Evolutionary conservation across 768 basidiomycete species (phyloP), one percentile per base, ranked within the genome.

Genomic region (Polyporus arcularius): DNA sequence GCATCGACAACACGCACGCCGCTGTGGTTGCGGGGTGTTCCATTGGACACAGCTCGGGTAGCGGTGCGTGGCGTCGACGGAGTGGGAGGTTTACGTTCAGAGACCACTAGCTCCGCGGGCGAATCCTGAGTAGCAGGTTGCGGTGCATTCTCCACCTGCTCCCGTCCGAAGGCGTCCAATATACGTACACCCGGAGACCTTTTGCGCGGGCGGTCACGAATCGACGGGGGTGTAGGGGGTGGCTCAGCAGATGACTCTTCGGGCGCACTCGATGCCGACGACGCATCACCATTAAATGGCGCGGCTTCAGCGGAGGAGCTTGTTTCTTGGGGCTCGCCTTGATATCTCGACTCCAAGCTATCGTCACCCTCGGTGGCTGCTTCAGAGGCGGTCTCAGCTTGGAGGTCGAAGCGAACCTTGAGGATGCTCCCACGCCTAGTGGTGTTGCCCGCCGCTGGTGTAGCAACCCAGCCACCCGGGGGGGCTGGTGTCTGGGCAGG

Each of bases 321-420:
- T 21, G 60, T 31, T 9, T 49, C 31, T 4, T 14, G 53, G 5
- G 43, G 32, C 14, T 16, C 39, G 21, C 26, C 31, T 10, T 55
- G 49, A 26, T 32, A 40, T 41, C 41, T 60, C 15, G 58, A 53
- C 51, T 60, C 57, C 40, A 54, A 30, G n/a, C 55, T 57, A 28
- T 49, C 50, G 15, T 55, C 60, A 41, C 28, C 47, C 40, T 62
- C 68, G 52, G 61, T 15, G 10, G 64, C 63, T 42, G 54, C 58
- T 18, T 72, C 71, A 4, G 70, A 72, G 1, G 58, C 60, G 0
- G 71, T 70, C 71, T 70, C 74, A 65, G 65, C 76, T 70, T 66
- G 62, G 65, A 80, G 76, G 63, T 91, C 85, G 65, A 92, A 92
- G 43, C 90, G 85, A 55, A 93, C 90, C 70, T 88, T 89, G 62